Base-by-base conservation (phyloP, 495 filamentous ascomycete species). In the Talaromyces ruber region DNA sequence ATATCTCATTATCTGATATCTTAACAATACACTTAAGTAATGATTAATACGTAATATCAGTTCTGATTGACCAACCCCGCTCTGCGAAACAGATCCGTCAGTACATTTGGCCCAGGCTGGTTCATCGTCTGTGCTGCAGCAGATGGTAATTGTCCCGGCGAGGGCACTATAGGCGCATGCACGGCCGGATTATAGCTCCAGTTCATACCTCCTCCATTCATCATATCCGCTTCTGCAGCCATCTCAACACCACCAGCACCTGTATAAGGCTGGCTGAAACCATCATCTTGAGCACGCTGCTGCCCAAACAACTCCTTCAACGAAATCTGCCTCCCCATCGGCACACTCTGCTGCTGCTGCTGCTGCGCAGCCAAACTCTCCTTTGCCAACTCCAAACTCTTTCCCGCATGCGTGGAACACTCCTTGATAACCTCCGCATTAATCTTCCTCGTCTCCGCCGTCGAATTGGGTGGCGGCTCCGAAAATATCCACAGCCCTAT, bases 401-500 rank as follows among this genome's bases (percentile, higher is more conserved):
- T 64, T 22, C 79, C 80, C 0, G 82, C 82, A 64, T 76, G 75
- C 9, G 70, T 65, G 1, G 84, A 83, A 66, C 83, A 85, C 39
- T 83, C 80, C 28, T 72, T 69, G 28, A 88, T 83, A 61, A 81
- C 66, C 56, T 79, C 69, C 24, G 81, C 82, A 62, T 79, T 82
- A 62, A 81, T 68, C 9, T 66, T 73, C 37, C 81, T 76, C 5
- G 72, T 76, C 51, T 81, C 79, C 37, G 78, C 79, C 21, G 80
- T 88, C 8, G 81, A 81, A 56, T 77, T 82, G 3, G 78, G 77
- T 58, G 77, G 71, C 2, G 77, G 75, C 65, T 86, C 85, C 1
- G 78, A 78, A 67, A 86, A 88, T 21, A 88, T 85, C 86, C 86
- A 88, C 1, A 88, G 67, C 7, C 86, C 86, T 67, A 81, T 83